Evolutionary conservation across 768 basidiomycete genomes (phyloP).

Genomic region (Boletus speciosus): DNA sequence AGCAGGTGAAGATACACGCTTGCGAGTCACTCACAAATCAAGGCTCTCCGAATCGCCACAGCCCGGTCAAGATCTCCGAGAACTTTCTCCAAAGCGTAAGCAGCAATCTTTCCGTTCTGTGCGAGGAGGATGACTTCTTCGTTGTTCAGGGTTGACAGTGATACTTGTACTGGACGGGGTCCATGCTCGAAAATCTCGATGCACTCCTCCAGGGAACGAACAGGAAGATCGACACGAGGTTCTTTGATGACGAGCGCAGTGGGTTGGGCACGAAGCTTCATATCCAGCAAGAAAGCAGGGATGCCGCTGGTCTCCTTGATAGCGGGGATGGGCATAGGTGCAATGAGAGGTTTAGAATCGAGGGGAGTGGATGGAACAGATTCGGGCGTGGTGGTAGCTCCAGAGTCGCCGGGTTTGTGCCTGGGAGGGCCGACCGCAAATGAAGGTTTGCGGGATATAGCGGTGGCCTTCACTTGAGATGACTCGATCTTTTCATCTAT

Average conservation of each 20-base stretch:
- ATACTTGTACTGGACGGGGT: conserved; percentile 55
- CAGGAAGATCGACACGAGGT: conserved; percentile 8
- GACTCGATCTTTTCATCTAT: conserved; percentile 20
- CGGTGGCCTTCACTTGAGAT: conserved; percentile 8
- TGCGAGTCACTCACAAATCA: conserved; percentile 69
- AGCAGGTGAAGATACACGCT: neutral
- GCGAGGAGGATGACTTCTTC: conserved; percentile 89
- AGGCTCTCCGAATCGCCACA: conserved; percentile 77
- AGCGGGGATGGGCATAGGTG: conserved; percentile 23
- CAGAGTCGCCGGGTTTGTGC: conserved; percentile 11
- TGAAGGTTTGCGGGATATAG: conserved; percentile 18
- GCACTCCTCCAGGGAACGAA: conserved; percentile 70
- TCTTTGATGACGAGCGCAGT: conserved; percentile 13
- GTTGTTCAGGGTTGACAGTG: conserved; percentile 68
- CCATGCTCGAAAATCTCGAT: conserved; percentile 76
- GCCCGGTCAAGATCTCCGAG: conserved; percentile 87
- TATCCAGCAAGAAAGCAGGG: conserved; percentile 29
- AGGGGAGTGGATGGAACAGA: conserved; percentile 13
- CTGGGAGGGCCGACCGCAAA: conserved; percentile 27
- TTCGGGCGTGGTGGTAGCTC: conserved; percentile 17
- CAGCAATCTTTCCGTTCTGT: conserved; percentile 88
- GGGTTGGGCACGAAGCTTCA: conserved; percentile 33
- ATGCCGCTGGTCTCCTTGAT: conserved; percentile 21
- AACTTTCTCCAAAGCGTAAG: conserved; percentile 95
- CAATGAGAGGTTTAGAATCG: conserved; percentile 17